phyloP scores from a whole-genome alignment of 208 protist genomes.

The Wallacemonas sp. region DNA sequence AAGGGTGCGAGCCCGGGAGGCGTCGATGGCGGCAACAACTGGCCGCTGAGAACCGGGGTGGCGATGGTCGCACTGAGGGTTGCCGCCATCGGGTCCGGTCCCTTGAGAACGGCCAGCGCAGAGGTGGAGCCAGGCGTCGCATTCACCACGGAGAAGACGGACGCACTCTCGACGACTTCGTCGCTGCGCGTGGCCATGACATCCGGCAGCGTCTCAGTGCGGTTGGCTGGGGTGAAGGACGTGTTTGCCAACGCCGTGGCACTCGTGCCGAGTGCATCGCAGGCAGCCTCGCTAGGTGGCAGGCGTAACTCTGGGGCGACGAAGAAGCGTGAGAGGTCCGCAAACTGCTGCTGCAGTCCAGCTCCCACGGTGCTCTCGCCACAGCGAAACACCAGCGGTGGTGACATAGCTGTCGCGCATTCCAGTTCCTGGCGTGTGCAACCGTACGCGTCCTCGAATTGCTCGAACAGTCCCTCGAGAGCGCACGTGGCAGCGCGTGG shows the following conservation, averaged over 20 bases:
- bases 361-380: slow-evolving; percentile 16
- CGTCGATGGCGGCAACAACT: neutral
- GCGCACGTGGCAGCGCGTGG: slow-evolving; percentile 37
- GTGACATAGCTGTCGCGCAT: slow-evolving; percentile 5
- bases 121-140: too few species aligned
- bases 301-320: slow-evolving; percentile 16
- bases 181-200: neutral
- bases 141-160: slow-evolving; percentile 4
- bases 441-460: slow-evolving; percentile 39
- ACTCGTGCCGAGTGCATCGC: neutral
- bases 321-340: slow-evolving; percentile 42
- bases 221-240: neutral
- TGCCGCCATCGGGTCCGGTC: neutral
- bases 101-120: too few species aligned
- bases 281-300: neutral
- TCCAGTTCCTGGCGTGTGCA: slow-evolving; percentile 27
- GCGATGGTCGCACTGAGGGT: neutral
- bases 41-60: neutral
- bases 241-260: neutral
- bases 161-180: neutral
- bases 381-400: slow-evolving; percentile 26
- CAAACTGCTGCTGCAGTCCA: slow-evolving; percentile 17
- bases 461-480: slow-evolving; percentile 56
- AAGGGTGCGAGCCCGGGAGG: neutral
- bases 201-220: neutral